phyloP scores from a whole-genome alignment of 2,329 filamentous ascomycete species.

The Fonsecaea nubica region DNA sequence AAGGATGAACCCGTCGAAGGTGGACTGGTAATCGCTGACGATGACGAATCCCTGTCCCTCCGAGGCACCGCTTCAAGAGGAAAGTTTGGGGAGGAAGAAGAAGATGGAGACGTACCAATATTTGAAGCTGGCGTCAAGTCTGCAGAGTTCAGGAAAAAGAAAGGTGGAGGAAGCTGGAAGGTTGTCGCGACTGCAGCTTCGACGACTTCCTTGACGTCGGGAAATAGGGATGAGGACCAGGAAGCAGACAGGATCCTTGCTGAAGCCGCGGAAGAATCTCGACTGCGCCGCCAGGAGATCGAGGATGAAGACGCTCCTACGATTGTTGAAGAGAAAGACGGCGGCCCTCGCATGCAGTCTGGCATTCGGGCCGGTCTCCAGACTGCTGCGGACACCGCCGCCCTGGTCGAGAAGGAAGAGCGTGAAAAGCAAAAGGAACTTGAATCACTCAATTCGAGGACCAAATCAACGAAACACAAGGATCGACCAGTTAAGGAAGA shows the following conservation, averaged over 20 bases:
- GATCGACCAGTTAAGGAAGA: constrained; percentile 55
- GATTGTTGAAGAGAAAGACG: constrained; percentile 46
- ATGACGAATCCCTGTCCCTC: constrained; percentile 43
- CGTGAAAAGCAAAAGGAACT: constrained; percentile 43
- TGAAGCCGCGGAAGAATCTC: constrained; percentile 71
- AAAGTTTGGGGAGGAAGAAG: constrained; percentile 41
- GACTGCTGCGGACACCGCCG: constrained; percentile 77
- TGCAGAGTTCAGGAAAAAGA: constrained; percentile 71
- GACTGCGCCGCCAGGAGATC: constrained; percentile 53
- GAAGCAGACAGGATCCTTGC: constrained; percentile 81
- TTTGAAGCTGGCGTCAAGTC: constrained; percentile 43
- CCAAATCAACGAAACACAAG: constrained; percentile 24
- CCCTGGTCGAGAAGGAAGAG: constrained; percentile 71
- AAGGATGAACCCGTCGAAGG: constrained; percentile 50
- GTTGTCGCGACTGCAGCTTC: constrained; percentile 58
- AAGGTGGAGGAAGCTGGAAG: constrained; percentile 74
- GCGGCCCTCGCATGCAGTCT: constrained; percentile 75
- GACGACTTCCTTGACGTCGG: constrained; percentile 41
- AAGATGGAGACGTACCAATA: constrained; percentile 45
- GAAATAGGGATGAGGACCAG: constrained; percentile 57
- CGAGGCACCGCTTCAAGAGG: constrained; percentile 42
- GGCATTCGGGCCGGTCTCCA: constrained; percentile 89
- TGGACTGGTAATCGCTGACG: constrained; percentile 51
- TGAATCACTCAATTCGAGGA: constrained; percentile 10
- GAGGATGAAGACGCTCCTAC: constrained; percentile 58